Evolutionary conservation across 495 filamentous ascomycete species (phyloP).

Genomic region (Stereocaulon alpinum): DNA sequence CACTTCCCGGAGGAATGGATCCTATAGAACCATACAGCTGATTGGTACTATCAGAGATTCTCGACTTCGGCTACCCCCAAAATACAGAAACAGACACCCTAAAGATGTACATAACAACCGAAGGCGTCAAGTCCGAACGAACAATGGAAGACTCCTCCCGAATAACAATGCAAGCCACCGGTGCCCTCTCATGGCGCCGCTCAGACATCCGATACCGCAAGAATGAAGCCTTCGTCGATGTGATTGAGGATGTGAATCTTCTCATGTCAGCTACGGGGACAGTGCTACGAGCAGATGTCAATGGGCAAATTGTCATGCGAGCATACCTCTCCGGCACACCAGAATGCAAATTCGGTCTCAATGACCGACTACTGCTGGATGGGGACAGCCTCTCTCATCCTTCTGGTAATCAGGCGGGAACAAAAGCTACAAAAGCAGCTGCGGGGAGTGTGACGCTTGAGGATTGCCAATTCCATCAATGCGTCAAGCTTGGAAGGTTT

Average conservation of each 20-base stretch:
- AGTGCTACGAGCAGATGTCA: conserved; percentile 92
- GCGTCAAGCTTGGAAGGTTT: conserved; percentile 94
- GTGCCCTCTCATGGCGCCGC: conserved; percentile 91
- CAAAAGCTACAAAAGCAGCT: conserved; percentile 86
- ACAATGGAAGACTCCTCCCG: conserved; percentile 85
- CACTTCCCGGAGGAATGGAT: no score
- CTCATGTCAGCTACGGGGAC: conserved; percentile 95
- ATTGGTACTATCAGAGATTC: conserved; percentile 60
- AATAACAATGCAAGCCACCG: conserved; percentile 99
- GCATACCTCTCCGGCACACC: conserved; percentile 94
- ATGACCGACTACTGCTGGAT: conserved; percentile 88
- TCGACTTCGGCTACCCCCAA: conserved; percentile 98
- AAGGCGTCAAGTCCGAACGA: conserved; percentile 94
- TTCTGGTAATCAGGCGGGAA: conserved; percentile 58
- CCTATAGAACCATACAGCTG: neutral
- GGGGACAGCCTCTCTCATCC: conserved; percentile 56
- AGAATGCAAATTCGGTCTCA: conserved; percentile 98
- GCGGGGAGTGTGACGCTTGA: conserved; percentile 94
- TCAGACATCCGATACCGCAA: conserved; percentile 98
- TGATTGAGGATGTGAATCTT: conserved; percentile 98
- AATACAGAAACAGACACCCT: conserved; percentile 98
- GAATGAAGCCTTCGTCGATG: conserved; percentile 98
- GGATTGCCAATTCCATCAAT: conserved; percentile 99
- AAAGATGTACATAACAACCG: conserved; percentile 99
- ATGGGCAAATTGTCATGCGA: conserved; percentile 96